Evolutionary conservation across 78 protist genomes (phyloP).

Genomic region (Dictyostelium intermedium): DNA sequence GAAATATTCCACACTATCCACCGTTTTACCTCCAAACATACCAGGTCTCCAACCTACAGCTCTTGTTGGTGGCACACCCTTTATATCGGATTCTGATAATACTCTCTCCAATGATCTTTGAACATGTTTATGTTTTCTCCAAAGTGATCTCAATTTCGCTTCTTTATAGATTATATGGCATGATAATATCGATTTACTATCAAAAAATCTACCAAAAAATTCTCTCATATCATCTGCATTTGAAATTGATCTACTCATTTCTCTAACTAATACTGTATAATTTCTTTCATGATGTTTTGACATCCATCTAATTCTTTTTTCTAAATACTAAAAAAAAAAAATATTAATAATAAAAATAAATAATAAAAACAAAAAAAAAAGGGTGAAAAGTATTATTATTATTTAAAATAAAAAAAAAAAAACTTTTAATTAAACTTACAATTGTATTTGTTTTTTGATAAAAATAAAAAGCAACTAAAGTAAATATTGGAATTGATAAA

Average conservation of each 20-base stretch:
- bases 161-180: slow-evolving; percentile 65
- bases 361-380: not conserved
- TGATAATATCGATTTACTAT: slow-evolving; percentile 1
- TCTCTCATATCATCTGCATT: slow-evolving; percentile 28
- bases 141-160: slow-evolving; percentile 5
- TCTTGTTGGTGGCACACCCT: slow-evolving; percentile 12
- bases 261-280: slow-evolving; percentile 64
- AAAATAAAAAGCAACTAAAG: slow-evolving; percentile 17
- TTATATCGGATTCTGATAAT: slow-evolving; percentile 11
- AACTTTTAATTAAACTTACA: slow-evolving; percentile 24
- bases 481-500: slow-evolving; percentile 54
- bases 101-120: slow-evolving; percentile 42
- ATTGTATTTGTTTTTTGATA: slow-evolving; percentile 18
- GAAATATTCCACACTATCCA: not conserved
- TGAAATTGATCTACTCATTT: slow-evolving; percentile 40
- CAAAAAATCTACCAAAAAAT: slow-evolving; percentile 19
- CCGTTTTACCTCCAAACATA: slow-evolving; percentile 31
- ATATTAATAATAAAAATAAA: not conserved
- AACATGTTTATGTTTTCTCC: slow-evolving; percentile 20
- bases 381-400: too few relatives aligned
- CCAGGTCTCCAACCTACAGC: slow-evolving; percentile 65
- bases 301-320: slow-evolving; percentile 79
- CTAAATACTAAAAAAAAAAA: slow-evolving; percentile 11
- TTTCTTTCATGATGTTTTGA: slow-evolving; percentile 67
- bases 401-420: not conserved